Conservation (phyloP, 2,329 filamentous ascomycete species). For the Pseudocercospora cruenta region DNA sequence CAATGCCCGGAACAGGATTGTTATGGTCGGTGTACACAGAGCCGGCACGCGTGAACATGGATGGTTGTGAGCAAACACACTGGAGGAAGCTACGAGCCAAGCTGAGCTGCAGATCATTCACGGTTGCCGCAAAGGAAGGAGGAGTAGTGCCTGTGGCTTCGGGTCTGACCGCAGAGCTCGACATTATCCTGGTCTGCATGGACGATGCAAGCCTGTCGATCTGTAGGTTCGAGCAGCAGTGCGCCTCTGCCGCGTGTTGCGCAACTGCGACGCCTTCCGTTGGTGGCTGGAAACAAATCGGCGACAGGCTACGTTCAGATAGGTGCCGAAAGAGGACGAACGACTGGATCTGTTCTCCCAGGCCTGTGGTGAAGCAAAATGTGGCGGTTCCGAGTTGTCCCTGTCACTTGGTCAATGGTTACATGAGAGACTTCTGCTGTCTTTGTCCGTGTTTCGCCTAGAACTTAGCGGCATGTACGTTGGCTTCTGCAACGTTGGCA, state of each 20-base stretch:
- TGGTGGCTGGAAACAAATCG: slow-evolving; percentile 11
- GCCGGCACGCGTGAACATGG: slow-evolving; percentile 19
- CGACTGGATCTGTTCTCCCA: background rate
- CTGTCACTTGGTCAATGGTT: slow-evolving; percentile 9
- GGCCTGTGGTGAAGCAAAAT: background rate
- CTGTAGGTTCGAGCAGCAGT: slow-evolving; percentile 1
- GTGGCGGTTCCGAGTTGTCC: slow-evolving; percentile 5
- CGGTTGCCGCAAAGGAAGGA: slow-evolving; percentile 9
- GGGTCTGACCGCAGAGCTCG: slow-evolving; percentile 10
- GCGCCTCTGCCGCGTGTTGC: slow-evolving; percentile 21
- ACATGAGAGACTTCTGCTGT: slow-evolving; percentile 16
- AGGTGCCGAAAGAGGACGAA: background rate
- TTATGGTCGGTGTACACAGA: slow-evolving; percentile 17
- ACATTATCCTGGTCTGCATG: slow-evolving; percentile 7
- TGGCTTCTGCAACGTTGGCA: slow-evolving; percentile 6
- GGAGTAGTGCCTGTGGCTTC: slow-evolving; percentile 16
- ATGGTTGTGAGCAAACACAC: slow-evolving; percentile 16
- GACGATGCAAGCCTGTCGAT: slow-evolving; percentile 24
- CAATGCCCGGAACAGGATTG: slow-evolving; percentile 24
- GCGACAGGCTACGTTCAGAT: slow-evolving; percentile 2
- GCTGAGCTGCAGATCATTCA: slow-evolving; percentile 17
- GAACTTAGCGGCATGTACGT: background rate
- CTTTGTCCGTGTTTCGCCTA: slow-evolving; percentile 15
- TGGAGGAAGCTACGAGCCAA: slow-evolving; percentile 17
- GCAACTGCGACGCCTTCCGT: slow-evolving; percentile 22